A percentile compares a stretch with the other conserved stretches of the same genome.
Conservation (phyloP, 2,329 filamentous ascomycete species). For the Sporothrix schenckii region DNA sequence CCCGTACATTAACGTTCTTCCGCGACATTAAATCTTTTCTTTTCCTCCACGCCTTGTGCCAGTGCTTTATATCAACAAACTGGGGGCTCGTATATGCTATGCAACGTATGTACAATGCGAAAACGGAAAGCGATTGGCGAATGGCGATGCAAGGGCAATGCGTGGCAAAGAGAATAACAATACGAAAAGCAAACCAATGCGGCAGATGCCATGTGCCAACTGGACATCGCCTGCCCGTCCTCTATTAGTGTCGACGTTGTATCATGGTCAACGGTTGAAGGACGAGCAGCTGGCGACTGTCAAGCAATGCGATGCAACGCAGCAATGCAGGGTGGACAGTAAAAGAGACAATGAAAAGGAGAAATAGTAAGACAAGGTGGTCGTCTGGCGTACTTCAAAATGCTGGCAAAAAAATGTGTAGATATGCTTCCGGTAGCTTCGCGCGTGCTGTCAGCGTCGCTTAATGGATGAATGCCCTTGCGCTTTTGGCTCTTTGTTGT, state of each 20-base stretch:
- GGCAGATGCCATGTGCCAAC: neutral
- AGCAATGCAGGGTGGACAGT: neutral
- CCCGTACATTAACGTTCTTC: neutral
- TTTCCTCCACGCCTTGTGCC: neutral
- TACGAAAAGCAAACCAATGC: neutral
- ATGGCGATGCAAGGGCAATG: neutral
- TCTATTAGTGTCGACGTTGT: neutral
- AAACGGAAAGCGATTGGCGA: too few species aligned
- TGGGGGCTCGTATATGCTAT: neutral
- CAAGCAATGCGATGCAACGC: neutral
- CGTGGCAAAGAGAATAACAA: neutral
- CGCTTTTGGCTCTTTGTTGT: neutral
- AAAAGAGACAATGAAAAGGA: neutral
- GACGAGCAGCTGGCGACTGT: neutral
- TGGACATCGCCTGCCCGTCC: too few species aligned
- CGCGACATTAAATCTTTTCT: too few species aligned
- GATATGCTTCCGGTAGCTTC: neutral
- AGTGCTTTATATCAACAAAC: neutral
- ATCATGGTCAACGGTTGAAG: neutral
- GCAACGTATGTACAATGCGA: conserved; percentile 14
- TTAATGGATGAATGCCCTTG: neutral
- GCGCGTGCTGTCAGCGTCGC: neutral
- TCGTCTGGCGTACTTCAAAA: neutral
- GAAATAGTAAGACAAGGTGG: neutral
- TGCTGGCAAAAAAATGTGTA: neutral